Conservation (phyloP, 1,284 basidiomycete species). For the Trichosporon sp. region DNA sequence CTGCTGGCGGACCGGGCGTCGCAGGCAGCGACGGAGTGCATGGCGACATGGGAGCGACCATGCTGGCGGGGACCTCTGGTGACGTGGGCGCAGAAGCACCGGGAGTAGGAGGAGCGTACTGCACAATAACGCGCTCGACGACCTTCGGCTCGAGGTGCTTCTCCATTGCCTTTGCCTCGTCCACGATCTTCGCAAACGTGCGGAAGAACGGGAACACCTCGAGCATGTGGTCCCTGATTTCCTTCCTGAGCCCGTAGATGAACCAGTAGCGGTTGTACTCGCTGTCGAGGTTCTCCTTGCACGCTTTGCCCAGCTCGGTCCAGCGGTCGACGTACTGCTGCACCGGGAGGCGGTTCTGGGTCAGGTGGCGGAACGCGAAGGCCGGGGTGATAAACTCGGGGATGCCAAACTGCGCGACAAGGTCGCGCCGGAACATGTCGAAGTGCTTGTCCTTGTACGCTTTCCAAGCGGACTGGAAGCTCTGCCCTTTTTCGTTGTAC, state of each 20-base stretch:
- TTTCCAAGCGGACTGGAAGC: background rate
- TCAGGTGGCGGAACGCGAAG: background rate
- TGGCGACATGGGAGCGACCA: background rate
- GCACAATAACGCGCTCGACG: background rate
- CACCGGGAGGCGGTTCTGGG: background rate
- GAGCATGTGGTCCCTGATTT: background rate
- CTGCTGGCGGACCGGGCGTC: background rate
- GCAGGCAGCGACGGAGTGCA: background rate
- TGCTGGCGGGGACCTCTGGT: background rate
- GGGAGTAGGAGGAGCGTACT: background rate
- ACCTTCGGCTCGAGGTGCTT: background rate
- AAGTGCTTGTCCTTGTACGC: constrained; percentile 2
- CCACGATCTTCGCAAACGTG: background rate
- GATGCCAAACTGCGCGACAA: background rate
- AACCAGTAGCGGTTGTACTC: constrained; percentile 1
- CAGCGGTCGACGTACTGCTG: background rate
- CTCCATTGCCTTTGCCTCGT: background rate
- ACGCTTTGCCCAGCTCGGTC: background rate
- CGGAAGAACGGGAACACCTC: background rate
- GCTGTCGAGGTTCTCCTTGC: background rate
- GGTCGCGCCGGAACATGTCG: background rate
- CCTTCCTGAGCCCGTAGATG: background rate
- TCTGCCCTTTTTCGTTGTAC: background rate
- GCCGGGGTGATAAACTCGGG: background rate
- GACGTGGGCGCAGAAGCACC: background rate